A percentile compares a stretch with the other conserved stretches of the same genome.
Evolutionary conservation across 2,329 filamentous ascomycete species (phyloP).

Genomic region (Mycogone perniciosa): DNA sequence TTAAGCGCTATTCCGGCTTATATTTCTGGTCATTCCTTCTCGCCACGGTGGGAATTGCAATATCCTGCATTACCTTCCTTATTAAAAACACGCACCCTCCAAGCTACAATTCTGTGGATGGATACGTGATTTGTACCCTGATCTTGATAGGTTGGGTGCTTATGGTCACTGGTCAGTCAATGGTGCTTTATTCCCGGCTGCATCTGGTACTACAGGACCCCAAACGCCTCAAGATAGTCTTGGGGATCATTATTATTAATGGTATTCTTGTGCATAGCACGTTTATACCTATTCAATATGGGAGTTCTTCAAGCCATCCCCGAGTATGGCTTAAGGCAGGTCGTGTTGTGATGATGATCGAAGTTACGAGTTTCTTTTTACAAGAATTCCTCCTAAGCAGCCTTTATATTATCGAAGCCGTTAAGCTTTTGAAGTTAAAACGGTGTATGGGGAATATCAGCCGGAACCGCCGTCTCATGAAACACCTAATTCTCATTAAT

Average conservation of each 20-base stretch:
- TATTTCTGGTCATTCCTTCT: slow-evolving; percentile 36
- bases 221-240: slow-evolving; percentile 39
- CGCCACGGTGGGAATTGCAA: slow-evolving; percentile 28
- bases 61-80: slow-evolving; percentile 39
- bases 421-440: slow-evolving; percentile 41
- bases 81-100: slow-evolving; percentile 29
- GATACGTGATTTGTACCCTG: slow-evolving; percentile 18
- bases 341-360: slow-evolving; percentile 46
- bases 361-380: slow-evolving; percentile 50
- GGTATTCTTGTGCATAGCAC: slow-evolving; percentile 46
- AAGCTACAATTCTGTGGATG: slow-evolving; percentile 6
- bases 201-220: slow-evolving; percentile 51
- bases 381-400: slow-evolving; percentile 49
- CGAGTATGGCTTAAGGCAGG: slow-evolving; percentile 26
- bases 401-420: slow-evolving; percentile 48
- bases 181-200: slow-evolving; percentile 35
- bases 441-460: slow-evolving; percentile 22
- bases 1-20: slow-evolving; percentile 28
- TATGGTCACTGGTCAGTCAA: no score
- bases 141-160: slow-evolving; percentile 32
- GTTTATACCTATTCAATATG: slow-evolving; percentile 50
- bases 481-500: slow-evolving; percentile 36
- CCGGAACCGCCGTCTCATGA: slow-evolving; percentile 21
- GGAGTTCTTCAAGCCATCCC: slow-evolving; percentile 33
- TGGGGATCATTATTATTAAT: slow-evolving; percentile 53